A percentile compares a stretch with the other conserved stretches of the same genome.
phyloP scores from a whole-genome alignment of 306 rosid species.

The Ormosia semicastrata region DNA sequence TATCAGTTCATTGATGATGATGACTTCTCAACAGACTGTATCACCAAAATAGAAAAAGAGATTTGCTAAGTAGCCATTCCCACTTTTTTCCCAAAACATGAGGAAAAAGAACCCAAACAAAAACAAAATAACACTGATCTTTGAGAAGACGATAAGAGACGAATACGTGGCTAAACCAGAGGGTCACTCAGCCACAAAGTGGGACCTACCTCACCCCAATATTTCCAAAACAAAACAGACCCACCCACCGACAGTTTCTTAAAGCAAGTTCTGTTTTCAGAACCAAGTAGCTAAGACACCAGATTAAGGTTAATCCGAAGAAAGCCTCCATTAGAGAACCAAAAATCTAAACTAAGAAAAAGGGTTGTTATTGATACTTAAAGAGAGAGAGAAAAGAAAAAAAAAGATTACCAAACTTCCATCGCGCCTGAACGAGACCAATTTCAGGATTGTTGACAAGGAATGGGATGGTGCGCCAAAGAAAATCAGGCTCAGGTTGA shows the following conservation, averaged over 20 bases:
- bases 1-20: background rate
- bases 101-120: conserved; percentile 22
- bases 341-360: conserved; percentile 8
- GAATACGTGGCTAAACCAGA: conserved; percentile 41
- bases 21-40: conserved; percentile 39
- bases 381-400: background rate
- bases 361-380: background rate
- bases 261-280: conserved; percentile 9
- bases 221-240: conserved; percentile 19
- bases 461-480: conserved; percentile 86
- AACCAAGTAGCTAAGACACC: background rate
- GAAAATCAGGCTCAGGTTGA: conserved; percentile 85
- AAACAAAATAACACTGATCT: background rate
- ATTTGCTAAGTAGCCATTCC: conserved; percentile 3
- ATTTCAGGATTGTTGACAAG: conserved; percentile 69
- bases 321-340: conserved; percentile 13
- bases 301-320: background rate
- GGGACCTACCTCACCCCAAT: conserved; percentile 28
- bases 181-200: conserved; percentile 31
- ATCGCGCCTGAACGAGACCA: conserved; percentile 83
- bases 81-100: background rate
- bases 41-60: background rate
- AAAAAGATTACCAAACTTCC: conserved; percentile 79
- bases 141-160: background rate
- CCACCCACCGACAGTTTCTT: conserved; percentile 62